phyloP scores from a whole-genome alignment of 345 rosid species.

The Pseudoturritis turrita region DNA sequence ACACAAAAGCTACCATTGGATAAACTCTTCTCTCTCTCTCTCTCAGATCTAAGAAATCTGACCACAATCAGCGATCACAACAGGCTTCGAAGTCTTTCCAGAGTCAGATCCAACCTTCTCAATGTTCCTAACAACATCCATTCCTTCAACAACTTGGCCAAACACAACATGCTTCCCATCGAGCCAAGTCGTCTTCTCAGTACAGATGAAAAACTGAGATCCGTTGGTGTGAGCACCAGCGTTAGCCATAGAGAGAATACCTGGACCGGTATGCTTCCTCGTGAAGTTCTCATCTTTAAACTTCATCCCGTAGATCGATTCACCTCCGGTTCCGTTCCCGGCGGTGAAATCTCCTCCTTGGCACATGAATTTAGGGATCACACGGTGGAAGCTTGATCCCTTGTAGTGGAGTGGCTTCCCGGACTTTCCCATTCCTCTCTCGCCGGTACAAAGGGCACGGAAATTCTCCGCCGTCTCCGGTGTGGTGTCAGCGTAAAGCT shows the following conservation, averaged over 20 bases:
- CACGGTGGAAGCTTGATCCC: slow-evolving; percentile 59
- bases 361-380: slow-evolving; percentile 69
- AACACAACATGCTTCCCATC: slow-evolving; percentile 74
- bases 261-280: slow-evolving; percentile 57
- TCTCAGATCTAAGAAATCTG: slow-evolving; percentile 36
- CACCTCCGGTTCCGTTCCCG: slow-evolving; percentile 66
- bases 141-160: slow-evolving; percentile 51
- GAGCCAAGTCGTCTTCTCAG: slow-evolving; percentile 50
- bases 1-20: slow-evolving; percentile 29
- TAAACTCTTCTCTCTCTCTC: not conserved
- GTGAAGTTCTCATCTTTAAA: slow-evolving; percentile 63
- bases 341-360: slow-evolving; percentile 71
- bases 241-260: slow-evolving; percentile 69
- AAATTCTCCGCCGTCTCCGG: slow-evolving; percentile 59
- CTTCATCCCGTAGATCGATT: slow-evolving; percentile 60
- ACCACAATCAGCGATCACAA: slow-evolving; percentile 47
- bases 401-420: slow-evolving; percentile 73
- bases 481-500: slow-evolving; percentile 43
- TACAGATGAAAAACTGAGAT: slow-evolving; percentile 62
- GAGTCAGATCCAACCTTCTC: slow-evolving; percentile 56
- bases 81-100: slow-evolving; percentile 44
- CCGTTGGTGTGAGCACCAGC: slow-evolving; percentile 54
- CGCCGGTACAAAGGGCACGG: slow-evolving; percentile 69
- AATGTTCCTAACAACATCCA: slow-evolving; percentile 41
- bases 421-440: slow-evolving; percentile 39